Base-by-base conservation (phyloP, 2,329 filamentous ascomycete species). In the Scopulariopsis brevicaulis region DNA sequence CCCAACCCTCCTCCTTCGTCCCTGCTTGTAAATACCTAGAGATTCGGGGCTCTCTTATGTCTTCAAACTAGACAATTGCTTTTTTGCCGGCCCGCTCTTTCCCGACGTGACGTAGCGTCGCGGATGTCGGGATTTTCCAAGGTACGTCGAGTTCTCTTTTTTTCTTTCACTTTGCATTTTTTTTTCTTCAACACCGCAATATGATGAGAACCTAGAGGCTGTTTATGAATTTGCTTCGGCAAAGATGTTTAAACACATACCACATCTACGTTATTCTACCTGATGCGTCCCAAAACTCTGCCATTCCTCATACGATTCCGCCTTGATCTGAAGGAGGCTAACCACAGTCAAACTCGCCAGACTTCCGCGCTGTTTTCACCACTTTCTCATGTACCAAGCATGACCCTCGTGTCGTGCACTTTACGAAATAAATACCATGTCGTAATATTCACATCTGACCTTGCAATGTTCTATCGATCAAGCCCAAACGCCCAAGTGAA, bases 131-230 rank as follows among this genome's bases (percentile, higher is more conserved):
- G n/a, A 7, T 22, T 28, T 57, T 18, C 40, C 34, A n/a, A 58
- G 51, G 56, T 58, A 58, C 34, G 56, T 54, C 43, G 15, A 32
- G n/a, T n/a, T 14, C 22, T 28, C 22, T 24, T 34, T 40, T 56
- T 32, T 28, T 37, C 15, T 50, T n/a, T n/a, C n/a, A n/a, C n/a
- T n/a, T 35, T 51, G 24, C 40, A 22, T 15, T 24, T 18, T 10
- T 37, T 14, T n/a, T 12, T 22, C n/a, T 11, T 14, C 20, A 18
- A 2, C 28, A n/a, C 4, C 53, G 28, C n/a, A 46, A 63, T 63
- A 70, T 74, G 72, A 75, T 74, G 72, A 74, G 66, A 48, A 67
- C 52, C 55, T 52, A 74, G 73, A 75, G 73, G 73, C 73, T 76
- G 73, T 76, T 76, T 75, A 76, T 76, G 73, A 75, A 69, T 58